Conservation (phyloP, 2,329 filamentous ascomycete species). For the Onygenales sp. region DNA sequence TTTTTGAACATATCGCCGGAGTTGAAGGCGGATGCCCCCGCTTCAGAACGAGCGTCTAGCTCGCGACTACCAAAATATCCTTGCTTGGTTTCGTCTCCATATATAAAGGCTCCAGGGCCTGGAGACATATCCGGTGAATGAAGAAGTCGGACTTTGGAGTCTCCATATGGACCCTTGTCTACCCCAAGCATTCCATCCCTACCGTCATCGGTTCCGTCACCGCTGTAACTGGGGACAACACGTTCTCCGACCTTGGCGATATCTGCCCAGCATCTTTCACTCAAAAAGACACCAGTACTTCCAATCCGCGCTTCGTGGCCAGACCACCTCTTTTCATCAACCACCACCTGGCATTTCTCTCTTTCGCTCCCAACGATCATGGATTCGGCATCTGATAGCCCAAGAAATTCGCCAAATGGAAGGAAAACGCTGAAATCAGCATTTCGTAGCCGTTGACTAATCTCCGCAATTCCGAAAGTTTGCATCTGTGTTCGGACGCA, state of each 20-base stretch:
- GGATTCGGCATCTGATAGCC: constrained; percentile 72
- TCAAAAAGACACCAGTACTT: constrained; percentile 88
- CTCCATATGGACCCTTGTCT: constrained; percentile 30
- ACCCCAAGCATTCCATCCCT: constrained; percentile 52
- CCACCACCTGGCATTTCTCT: constrained; percentile 82
- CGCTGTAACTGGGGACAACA: constrained; percentile 48
- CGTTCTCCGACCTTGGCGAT: constrained; percentile 64
- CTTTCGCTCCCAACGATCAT: constrained; percentile 83
- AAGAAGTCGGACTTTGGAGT: constrained; percentile 49
- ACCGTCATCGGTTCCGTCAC: constrained; percentile 46
- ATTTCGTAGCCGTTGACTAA: constrained; percentile 83
- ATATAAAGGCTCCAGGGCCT: constrained; percentile 51
- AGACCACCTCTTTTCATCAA: constrained; percentile 89
- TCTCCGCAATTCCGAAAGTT: constrained; percentile 92
- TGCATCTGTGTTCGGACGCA: constrained; percentile 92
- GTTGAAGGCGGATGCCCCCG: constrained; percentile 81
- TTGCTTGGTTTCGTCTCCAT: constrained; percentile 63
- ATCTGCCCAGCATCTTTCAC: constrained; percentile 91
- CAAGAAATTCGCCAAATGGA: constrained; percentile 91
- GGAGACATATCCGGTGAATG: constrained; percentile 36
- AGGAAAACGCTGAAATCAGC: constrained; percentile 95
- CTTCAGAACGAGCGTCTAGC: constrained; percentile 78
- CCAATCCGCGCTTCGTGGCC: constrained; percentile 83
- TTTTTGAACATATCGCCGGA: constrained; percentile 98
- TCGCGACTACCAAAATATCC: constrained; percentile 76